Conservation (phyloP, 805 yeast species). For the Suhomyces tanzawaensis region DNA sequence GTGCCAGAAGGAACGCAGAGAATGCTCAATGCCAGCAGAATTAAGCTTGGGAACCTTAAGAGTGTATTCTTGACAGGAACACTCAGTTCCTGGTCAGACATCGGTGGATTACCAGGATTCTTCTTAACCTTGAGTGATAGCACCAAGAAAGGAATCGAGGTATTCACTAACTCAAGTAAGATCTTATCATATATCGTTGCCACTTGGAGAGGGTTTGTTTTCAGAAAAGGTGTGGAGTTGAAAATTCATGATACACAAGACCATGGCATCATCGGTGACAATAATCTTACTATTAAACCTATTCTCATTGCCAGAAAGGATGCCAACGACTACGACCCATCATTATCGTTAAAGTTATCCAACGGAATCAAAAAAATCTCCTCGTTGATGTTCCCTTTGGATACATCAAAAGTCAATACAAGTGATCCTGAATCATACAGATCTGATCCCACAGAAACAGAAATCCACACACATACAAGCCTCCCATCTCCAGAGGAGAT, state of each 20-base stretch:
- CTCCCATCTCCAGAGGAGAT: constrained; percentile 24
- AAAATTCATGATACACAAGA: constrained; percentile 32
- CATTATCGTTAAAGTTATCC: background rate
- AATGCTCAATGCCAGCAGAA: constrained; percentile 56
- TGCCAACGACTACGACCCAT: background rate
- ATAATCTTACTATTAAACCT: constrained; percentile 38
- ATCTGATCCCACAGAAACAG: constrained; percentile 36
- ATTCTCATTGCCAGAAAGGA: constrained; percentile 24
- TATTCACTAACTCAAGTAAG: constrained; percentile 44
- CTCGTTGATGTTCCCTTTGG: constrained; percentile 57
- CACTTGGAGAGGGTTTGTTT: constrained; percentile 85
- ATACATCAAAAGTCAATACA: constrained; percentile 39
- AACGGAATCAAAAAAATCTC: constrained; percentile 36
- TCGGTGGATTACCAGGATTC: constrained; percentile 92
- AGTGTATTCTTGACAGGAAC: constrained; percentile 77
- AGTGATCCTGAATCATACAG: constrained; percentile 37
- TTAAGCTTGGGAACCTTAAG: constrained; percentile 55
- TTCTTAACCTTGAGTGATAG: constrained; percentile 80
- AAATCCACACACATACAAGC: constrained; percentile 37
- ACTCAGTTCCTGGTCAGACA: constrained; percentile 63
- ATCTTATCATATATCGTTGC: constrained; percentile 53
- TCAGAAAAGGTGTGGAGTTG: constrained; percentile 67
- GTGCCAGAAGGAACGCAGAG: constrained; percentile 88
- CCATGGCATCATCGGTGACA: constrained; percentile 30
- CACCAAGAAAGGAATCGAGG: constrained; percentile 55